A percentile compares a stretch with the other conserved stretches of the same genome.
These are phyloP conservation scores for Mycena vulgaris DNA, from an alignment of 768 basidiomycete genomes.

Conservation along the genomic window DNA sequence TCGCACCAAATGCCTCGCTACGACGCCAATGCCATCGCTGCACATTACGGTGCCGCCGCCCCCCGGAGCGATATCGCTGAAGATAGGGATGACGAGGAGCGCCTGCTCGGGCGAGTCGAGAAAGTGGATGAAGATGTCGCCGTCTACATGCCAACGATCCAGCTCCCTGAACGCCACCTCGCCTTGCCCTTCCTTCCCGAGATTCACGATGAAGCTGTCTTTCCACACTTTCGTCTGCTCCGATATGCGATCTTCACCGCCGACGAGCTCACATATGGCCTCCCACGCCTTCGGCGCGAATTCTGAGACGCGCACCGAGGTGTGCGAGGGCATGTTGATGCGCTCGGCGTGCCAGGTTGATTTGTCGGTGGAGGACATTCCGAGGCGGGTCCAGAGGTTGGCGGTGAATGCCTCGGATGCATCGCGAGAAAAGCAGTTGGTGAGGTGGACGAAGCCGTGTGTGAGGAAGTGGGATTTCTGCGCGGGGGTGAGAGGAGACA, in stretches of 20 bases:
- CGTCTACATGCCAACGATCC: slow-evolving; percentile 77
- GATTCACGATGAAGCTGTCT: slow-evolving; percentile 75
- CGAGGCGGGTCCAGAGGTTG: slow-evolving; percentile 67
- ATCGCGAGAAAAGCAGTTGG: slow-evolving; percentile 67
- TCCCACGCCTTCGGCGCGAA: slow-evolving; percentile 75
- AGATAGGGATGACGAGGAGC: slow-evolving; percentile 73
- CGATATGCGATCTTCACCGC: slow-evolving; percentile 72
- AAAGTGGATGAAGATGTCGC: slow-evolving; percentile 73
- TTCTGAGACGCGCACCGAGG: slow-evolving; percentile 58
- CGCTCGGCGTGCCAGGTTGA: slow-evolving; percentile 68
- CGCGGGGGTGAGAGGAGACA: slow-evolving; percentile 51
- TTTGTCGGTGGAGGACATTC: slow-evolving; percentile 67
- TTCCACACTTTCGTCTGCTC: slow-evolving; percentile 65
- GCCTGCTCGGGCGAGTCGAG: slow-evolving; percentile 79
- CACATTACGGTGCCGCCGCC: slow-evolving; percentile 76
- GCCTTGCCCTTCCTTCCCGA: slow-evolving; percentile 62
- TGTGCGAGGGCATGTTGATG: slow-evolving; percentile 71
- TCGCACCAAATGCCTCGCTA: slow-evolving; percentile 64
- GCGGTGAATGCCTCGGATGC: slow-evolving; percentile 65
- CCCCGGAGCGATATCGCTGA: slow-evolving; percentile 66
- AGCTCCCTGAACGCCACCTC: slow-evolving; percentile 59
- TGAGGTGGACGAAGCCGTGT: slow-evolving; percentile 68
- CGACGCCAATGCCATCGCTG: slow-evolving; percentile 66
- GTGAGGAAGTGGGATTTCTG: slow-evolving; percentile 70
- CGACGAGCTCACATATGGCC: slow-evolving; percentile 73